Evolutionary conservation across 331 rosid genomes (phyloP).

Genomic region (Malus hybrid): DNA sequence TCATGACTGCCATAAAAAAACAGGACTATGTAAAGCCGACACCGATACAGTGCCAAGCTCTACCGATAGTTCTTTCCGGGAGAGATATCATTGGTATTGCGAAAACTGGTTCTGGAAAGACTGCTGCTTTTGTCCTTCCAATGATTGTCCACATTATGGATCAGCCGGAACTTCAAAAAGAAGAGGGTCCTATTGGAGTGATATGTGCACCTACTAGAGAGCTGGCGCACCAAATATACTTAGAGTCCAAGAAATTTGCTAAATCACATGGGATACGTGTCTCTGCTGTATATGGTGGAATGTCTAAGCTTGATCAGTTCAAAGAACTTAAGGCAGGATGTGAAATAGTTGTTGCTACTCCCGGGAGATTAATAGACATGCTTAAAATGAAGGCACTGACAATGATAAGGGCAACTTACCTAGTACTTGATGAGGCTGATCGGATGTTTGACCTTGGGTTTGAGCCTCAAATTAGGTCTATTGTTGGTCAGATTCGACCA

Average conservation of each 20-base stretch:
- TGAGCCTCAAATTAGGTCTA: constrained; percentile 95
- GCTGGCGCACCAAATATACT: constrained; percentile 82
- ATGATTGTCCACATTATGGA: constrained; percentile 96
- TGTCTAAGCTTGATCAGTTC: constrained; percentile 95
- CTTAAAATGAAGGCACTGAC: constrained; percentile 86
- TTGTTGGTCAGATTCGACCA: constrained; percentile 97
- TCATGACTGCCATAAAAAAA: constrained; percentile 79
- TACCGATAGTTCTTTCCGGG: constrained; percentile 83
- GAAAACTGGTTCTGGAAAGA: constrained; percentile 97
- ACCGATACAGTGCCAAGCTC: constrained; percentile 83
- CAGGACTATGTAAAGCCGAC: constrained; percentile 94
- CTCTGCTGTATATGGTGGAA: constrained; percentile 93
- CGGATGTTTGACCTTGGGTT: constrained; percentile 99
- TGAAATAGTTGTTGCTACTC: constrained; percentile 94
- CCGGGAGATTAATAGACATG: constrained; percentile 94
- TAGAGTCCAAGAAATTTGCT: constrained; percentile 84
- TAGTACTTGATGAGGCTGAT: constrained; percentile 98
- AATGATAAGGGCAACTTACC: constrained; percentile 78
- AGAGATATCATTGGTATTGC: constrained; percentile 93
- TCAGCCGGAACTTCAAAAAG: constrained; percentile 96
- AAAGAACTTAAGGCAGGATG: constrained; percentile 97
- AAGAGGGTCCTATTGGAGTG: constrained; percentile 95
- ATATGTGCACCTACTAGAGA: constrained; percentile 98
- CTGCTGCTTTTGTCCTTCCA: constrained; percentile 98
- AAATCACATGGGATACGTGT: constrained; percentile 73